phyloP scores from a whole-genome alignment of 2,329 filamentous ascomycete species.

The Colletotrichum gloeosporioides region DNA sequence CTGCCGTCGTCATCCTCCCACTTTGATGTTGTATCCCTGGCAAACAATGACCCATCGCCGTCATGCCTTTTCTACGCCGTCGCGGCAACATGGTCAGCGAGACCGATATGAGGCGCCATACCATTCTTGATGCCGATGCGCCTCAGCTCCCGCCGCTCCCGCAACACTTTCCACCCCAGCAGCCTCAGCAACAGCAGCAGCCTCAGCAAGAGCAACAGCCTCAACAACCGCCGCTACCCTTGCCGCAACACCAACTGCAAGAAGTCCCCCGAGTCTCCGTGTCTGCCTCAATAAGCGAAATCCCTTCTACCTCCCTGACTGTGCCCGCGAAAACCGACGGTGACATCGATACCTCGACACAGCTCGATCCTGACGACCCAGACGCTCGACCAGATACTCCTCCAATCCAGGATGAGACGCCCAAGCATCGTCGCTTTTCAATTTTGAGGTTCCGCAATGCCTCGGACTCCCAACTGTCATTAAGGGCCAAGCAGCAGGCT shows the following conservation, averaged over 20 bases:
- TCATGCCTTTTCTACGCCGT: constrained; percentile 67
- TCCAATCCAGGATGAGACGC: constrained; percentile 58
- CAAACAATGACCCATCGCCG: constrained; percentile 42
- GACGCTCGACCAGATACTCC: constrained; percentile 50
- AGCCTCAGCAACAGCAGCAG: not conserved
- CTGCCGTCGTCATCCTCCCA: constrained; percentile 13
- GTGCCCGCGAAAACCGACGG: constrained; percentile 4
- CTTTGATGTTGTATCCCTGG: constrained; percentile 12
- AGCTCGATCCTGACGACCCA: constrained; percentile 20
- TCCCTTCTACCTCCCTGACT: not conserved
- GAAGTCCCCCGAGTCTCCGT: not conserved
- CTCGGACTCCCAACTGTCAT: constrained; percentile 87
- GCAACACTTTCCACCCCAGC: constrained; percentile 19
- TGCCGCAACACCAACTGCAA: not conserved
- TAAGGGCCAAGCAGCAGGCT: constrained; percentile 73
- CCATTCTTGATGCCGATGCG: constrained; percentile 38
- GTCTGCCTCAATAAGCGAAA: not conserved
- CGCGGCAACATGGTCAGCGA: constrained; percentile 66
- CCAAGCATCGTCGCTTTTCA: constrained; percentile 67
- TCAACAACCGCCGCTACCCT: not conserved
- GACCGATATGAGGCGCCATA: constrained; percentile 62
- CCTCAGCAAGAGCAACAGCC: not conserved
- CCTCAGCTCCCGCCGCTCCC: constrained; percentile 28
- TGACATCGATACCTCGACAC: not conserved
- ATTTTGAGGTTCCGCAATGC: constrained; percentile 89